These are phyloP conservation scores for Adansonia digitata DNA, from an alignment of 345 rosid genomes.

Conservation along the genomic window DNA sequence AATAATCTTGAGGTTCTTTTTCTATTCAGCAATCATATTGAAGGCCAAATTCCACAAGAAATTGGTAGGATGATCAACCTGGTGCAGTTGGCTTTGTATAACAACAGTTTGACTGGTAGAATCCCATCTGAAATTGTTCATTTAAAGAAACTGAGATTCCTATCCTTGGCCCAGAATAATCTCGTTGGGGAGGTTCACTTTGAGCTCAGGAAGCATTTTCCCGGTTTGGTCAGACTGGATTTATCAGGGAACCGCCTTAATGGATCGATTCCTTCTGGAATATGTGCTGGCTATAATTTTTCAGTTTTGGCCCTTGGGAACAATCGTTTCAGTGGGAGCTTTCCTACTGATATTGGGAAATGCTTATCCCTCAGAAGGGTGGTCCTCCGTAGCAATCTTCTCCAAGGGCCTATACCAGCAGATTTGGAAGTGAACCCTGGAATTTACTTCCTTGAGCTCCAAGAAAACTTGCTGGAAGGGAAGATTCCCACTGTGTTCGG, in stretches of 20 bases:
- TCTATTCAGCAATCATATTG: slow-evolving; percentile 24
- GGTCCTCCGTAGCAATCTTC: slow-evolving; percentile 26
- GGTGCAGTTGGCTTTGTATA: slow-evolving; percentile 27
- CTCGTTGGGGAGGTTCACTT: slow-evolving; percentile 28
- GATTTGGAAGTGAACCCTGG: slow-evolving; percentile 19
- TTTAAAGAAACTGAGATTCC: slow-evolving; percentile 24
- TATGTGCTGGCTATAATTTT: slow-evolving; percentile 26
- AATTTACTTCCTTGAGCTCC: slow-evolving; percentile 22
- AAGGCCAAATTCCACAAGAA: slow-evolving; percentile 27
- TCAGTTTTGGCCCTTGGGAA: slow-evolving; percentile 24
- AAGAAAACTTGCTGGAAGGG: slow-evolving; percentile 33
- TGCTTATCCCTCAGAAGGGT: slow-evolving; percentile 32
- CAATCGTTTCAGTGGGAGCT: slow-evolving; percentile 27
- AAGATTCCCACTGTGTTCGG: slow-evolving; percentile 28
- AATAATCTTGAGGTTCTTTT: slow-evolving; percentile 27
- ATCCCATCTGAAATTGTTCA: slow-evolving; percentile 23
- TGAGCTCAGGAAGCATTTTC: slow-evolving; percentile 22
- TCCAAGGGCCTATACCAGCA: slow-evolving; percentile 27
- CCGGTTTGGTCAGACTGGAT: slow-evolving; percentile 24
- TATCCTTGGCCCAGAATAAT: slow-evolving; percentile 35
- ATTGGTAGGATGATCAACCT: slow-evolving; percentile 26
- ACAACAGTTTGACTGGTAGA: slow-evolving; percentile 34
- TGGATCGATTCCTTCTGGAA: slow-evolving; percentile 28
- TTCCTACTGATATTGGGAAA: slow-evolving; percentile 29
- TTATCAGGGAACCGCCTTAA: slow-evolving; percentile 28